Conservation (phyloP, 192 early-diverging fungal species). For the Irineochytrium annulatum region DNA sequence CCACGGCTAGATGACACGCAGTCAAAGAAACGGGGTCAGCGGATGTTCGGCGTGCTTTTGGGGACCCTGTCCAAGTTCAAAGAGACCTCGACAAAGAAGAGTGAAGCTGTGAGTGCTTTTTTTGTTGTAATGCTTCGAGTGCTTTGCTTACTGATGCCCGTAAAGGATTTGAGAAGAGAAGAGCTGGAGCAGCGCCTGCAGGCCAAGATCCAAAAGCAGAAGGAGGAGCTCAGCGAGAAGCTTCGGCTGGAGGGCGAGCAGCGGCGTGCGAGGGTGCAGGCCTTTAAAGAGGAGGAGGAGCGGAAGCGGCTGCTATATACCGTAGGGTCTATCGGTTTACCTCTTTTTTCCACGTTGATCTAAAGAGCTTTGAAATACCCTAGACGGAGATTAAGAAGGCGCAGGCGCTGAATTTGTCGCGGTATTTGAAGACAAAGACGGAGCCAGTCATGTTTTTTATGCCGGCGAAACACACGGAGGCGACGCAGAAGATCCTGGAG, state of each 20-base stretch:
- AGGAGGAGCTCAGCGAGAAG: slow-evolving; percentile 33
- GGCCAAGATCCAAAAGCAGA: slow-evolving; percentile 44
- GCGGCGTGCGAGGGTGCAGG: slow-evolving; percentile 7
- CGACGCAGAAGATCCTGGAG: neutral
- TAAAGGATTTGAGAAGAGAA: slow-evolving; percentile 40
- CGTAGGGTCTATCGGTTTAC: neutral
- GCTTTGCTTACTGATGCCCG: neutral
- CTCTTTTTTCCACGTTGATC: slow-evolving; percentile 11
- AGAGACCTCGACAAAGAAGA: slow-evolving; percentile 37
- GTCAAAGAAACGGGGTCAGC: slow-evolving; percentile 31
- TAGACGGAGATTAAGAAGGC: neutral
- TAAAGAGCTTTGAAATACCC: slow-evolving; percentile 16
- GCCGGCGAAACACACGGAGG: slow-evolving; percentile 8
- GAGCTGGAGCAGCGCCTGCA: slow-evolving; percentile 38
- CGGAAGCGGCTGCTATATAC: neutral
- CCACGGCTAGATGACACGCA: slow-evolving; percentile 36
- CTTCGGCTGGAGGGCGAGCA: slow-evolving; percentile 38
- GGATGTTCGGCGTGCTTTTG: slow-evolving; percentile 50
- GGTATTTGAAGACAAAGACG: neutral
- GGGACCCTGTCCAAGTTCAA: slow-evolving; percentile 56
- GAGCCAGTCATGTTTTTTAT: slow-evolving; percentile 6
- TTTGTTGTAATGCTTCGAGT: neutral
- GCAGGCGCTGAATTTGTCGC: neutral
- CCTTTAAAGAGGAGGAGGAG: neutral
- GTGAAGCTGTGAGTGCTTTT: slow-evolving; percentile 37